Base-by-base conservation (phyloP, 345 rosid species). In the Pelargonium nanum region DNA sequence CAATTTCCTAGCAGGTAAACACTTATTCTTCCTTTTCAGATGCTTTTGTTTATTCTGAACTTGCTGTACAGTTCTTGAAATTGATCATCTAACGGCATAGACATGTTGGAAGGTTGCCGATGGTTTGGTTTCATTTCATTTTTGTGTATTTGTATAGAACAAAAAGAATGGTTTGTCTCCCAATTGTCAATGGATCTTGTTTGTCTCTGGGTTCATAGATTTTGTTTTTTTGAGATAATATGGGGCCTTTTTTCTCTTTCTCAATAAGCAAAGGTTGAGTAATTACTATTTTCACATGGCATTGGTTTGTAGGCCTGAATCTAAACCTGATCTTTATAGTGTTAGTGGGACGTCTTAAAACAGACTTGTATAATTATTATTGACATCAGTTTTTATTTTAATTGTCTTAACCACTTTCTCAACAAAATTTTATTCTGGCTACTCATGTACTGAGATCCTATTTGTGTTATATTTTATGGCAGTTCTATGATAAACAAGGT, bases 1-100 rank as follows among this genome's bases (percentile, higher is more conserved):
- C 53, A 61, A 65, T 34, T 63, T 12, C 53, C 77, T 54, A 64
- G 68, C 81, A 80, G 90, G 98, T 91, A 74, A 70, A 20, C 22
- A 40, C 50, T 17, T 62, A 19, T 50, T 16, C 21, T 55, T 23
- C 21, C 23, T 45, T 54, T 66, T 26, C 4, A 5, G 21, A 52
- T 52, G 40, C 20, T 57, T 40, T 63, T 65, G 5, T 57, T 50
- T 53, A 24, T 22, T 32, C 13, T 4, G 13, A 17, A 12, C 52
- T 6, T n/a, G 23, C 58, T 45, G 22, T 50, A 28, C 24, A 17
- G 22, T 17, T 40, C 16, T 40, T 52, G 55, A 52, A 19, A 19
- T 52, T n/a, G 55, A 52, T 52, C 5, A 21, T 19, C 3, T 17
- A 52, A 52, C n/a, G 5, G 22, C 22, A 20, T 19, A 19, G 55